phyloP scores from a whole-genome alignment of 1,284 basidiomycete species.

The Takashimella koratensis region DNA sequence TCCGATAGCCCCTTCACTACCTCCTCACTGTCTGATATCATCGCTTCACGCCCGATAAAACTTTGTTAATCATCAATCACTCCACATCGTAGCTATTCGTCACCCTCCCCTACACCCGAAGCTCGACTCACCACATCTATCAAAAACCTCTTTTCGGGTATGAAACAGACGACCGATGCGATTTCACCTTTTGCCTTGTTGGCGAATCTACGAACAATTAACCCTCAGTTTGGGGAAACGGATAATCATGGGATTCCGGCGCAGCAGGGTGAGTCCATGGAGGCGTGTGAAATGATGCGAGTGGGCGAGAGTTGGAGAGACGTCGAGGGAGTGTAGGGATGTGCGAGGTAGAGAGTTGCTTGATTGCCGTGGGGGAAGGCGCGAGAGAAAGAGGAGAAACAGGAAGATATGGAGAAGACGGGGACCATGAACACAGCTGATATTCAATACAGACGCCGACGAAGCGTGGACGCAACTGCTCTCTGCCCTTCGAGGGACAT shows the following conservation, averaged over 20 bases:
- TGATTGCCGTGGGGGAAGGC: no score
- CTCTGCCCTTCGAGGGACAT: constrained; percentile 64
- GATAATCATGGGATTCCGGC: constrained; percentile 62
- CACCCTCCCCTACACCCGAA: constrained; percentile 40
- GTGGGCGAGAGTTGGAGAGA: no score
- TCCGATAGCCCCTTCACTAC: background rate
- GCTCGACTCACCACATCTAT: constrained; percentile 56
- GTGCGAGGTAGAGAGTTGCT: no score
- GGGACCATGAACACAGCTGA: no score
- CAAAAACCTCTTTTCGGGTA: constrained; percentile 66
- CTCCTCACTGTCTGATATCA: background rate
- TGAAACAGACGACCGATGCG: constrained; percentile 71
- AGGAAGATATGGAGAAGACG: no score
- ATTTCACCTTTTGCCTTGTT: constrained; percentile 75
- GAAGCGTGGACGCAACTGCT: constrained; percentile 87
- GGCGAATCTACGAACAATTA: constrained; percentile 65
- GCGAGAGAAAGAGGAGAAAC: no score
- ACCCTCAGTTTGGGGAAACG: constrained; percentile 89
- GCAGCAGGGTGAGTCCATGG: constrained; percentile 77
- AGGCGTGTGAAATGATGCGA: no score
- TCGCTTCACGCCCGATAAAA: background rate
- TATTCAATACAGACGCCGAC: constrained; percentile 77
- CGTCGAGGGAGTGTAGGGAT: no score
- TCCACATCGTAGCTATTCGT: constrained; percentile 10
- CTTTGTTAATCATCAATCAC: background rate